Conservation (phyloP, 2,329 filamentous ascomycete genomes). For the Stenocarpella maydis region DNA sequence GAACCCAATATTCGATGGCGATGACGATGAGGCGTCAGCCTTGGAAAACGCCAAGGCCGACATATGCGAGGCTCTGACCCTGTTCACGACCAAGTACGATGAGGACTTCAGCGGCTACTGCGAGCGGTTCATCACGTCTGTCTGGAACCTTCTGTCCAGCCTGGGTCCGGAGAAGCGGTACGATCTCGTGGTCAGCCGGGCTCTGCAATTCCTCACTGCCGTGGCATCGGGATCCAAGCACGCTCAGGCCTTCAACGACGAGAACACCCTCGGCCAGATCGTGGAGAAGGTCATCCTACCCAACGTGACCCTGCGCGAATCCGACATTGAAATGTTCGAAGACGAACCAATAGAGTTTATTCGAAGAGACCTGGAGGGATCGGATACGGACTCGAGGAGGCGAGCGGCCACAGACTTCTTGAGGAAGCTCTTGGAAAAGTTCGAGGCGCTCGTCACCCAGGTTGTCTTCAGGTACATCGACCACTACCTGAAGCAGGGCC, state of each 20-base stretch:
- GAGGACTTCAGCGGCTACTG: slow-evolving; percentile 88
- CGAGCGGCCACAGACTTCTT: slow-evolving; percentile 95
- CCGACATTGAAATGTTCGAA: slow-evolving; percentile 94
- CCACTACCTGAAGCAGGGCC: slow-evolving; percentile 83
- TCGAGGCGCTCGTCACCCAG: slow-evolving; percentile 82
- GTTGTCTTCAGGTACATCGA: slow-evolving; percentile 90
- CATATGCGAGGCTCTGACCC: slow-evolving; percentile 88
- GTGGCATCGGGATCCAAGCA: slow-evolving; percentile 82
- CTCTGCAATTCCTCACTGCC: slow-evolving; percentile 91
- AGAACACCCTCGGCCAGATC: slow-evolving; percentile 81
- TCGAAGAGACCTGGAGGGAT: slow-evolving; percentile 91
- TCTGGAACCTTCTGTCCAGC: slow-evolving; percentile 89
- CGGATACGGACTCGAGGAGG: slow-evolving; percentile 91
- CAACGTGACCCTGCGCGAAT: slow-evolving; percentile 90
- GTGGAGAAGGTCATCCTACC: slow-evolving; percentile 96
- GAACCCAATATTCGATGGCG: slow-evolving; percentile 81
- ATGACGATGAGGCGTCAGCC: slow-evolving; percentile 90
- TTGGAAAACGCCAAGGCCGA: slow-evolving; percentile 90
- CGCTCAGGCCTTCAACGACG: slow-evolving; percentile 84
- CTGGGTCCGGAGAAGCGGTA: slow-evolving; percentile 90
- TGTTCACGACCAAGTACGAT: slow-evolving; percentile 95
- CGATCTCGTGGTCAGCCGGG: slow-evolving; percentile 92
- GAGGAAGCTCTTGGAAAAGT: slow-evolving; percentile 86
- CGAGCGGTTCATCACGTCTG: slow-evolving; percentile 84
- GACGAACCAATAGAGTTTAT: slow-evolving; percentile 99